Base-by-base conservation (phyloP, 2,329 filamentous ascomycete genomes). In the Dendryphion nanum region DNA sequence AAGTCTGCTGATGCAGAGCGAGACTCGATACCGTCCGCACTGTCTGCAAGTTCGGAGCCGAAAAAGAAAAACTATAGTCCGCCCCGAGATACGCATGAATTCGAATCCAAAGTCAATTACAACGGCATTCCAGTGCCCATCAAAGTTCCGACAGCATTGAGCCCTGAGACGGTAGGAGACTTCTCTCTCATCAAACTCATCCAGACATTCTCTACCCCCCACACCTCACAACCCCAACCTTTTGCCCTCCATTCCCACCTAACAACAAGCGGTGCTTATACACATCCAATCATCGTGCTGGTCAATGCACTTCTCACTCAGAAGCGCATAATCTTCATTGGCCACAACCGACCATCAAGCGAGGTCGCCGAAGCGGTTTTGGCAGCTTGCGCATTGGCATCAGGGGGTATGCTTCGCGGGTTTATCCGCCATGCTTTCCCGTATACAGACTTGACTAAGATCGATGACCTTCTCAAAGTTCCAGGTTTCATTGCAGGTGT, bases 281-380 rank as follows among this genome's bases (percentile, higher is more conserved):
- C 93, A 0, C 93, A 98, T 63, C 93, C 93, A 1, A 88, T 98
- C 48, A 90, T 97, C 45, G 87, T 98, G 5, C 79, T 98, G 17
- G 83, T 93, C 54, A 98, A 98, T 59, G 93, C 89, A 0, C 82
- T 98, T 47, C 75, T 98, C 37, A 98, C 93, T 0, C 91, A 98
- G 61, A 98, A 98, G 69, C 83, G 93, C 37, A 81, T 98, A 57
- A 90, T 98, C 42, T 98, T 98, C 64, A 75, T 98, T 5, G 93
- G 93, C 3, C 86, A 98, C 71, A 95, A 95, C 58, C 83, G 91
- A 64, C 91, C 93, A 1, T 96, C 93, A 1, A 89, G 90, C 16
- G 90, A 96, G 60, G 93, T 98, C 18, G 93, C 93, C 2, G 91
- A 98, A 70, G 91, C 93, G n/a, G 93, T 98, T 3, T 77, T 98